Conservation (phyloP, 768 basidiomycete genomes). For the Rhodotorula paludigena region DNA sequence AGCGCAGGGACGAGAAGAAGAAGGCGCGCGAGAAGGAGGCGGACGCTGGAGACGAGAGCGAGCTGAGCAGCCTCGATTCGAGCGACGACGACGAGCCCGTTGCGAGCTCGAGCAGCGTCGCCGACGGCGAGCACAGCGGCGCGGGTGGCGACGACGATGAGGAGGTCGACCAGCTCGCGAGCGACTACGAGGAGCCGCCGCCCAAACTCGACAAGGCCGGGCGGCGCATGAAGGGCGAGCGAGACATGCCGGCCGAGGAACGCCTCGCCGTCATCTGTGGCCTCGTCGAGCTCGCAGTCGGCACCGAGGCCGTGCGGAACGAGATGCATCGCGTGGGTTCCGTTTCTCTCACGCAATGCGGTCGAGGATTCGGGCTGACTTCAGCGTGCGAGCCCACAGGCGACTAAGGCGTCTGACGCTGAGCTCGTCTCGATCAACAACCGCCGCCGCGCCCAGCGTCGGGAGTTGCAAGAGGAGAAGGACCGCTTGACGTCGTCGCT, state of each 20-base stretch:
- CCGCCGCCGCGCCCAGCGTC: neutral
- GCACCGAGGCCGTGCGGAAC: constrained; percentile 12
- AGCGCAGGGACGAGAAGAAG: neutral
- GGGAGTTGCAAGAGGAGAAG: neutral
- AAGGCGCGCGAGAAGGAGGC: neutral
- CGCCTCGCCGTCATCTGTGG: constrained; percentile 15
- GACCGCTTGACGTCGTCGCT: neutral
- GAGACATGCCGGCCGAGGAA: constrained; percentile 15
- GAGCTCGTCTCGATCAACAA: neutral
- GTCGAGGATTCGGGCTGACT: neutral
- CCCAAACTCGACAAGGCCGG: neutral
- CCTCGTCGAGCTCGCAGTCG: constrained; percentile 11
- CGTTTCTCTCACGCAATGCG: neutral
- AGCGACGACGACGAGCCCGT: neutral
- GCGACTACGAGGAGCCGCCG: constrained; percentile 6
- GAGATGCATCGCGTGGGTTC: neutral
- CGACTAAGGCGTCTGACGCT: neutral
- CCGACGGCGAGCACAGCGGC: neutral
- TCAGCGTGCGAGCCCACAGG: neutral
- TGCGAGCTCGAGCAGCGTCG: neutral
- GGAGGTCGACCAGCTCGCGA: constrained; percentile 11
- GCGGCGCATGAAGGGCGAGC: constrained; percentile 7
- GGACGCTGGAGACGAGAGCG: neutral
- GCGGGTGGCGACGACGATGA: neutral
- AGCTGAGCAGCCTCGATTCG: constrained; percentile 1